Evolutionary conservation across 345 rosid species (phyloP).

Genomic region (Brassica cretica): DNA sequence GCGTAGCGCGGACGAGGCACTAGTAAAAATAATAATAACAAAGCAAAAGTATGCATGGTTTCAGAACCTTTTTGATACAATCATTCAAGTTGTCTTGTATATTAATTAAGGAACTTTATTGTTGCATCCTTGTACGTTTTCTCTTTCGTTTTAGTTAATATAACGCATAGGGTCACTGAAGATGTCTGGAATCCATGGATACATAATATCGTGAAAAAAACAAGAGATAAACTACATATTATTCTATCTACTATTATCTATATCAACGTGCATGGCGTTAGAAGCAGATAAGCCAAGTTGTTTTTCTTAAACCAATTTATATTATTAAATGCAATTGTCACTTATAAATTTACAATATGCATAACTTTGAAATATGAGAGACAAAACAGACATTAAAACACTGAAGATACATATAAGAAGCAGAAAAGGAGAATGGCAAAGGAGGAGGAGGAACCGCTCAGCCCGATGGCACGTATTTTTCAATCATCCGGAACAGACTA

Average conservation of each 20-base stretch:
- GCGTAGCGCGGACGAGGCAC: too few relatives aligned
- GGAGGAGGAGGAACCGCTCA: constrained; percentile 42
- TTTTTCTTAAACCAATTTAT: too few relatives aligned
- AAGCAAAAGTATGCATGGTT: background rate
- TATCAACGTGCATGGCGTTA: background rate
- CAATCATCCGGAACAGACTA: constrained; percentile 39
- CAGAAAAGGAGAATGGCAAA: background rate
- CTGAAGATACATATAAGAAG: background rate
- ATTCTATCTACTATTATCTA: background rate
- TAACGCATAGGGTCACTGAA: background rate
- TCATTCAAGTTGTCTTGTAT: background rate
- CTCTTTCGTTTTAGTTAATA: background rate
- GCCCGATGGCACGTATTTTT: constrained; percentile 52
- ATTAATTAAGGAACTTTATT: background rate
- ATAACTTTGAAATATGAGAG: background rate
- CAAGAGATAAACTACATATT: background rate
- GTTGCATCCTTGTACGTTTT: background rate
- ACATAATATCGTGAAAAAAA: background rate
- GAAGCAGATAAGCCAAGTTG: background rate
- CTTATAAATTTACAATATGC: background rate
- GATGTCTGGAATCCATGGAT: background rate
- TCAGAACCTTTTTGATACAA: background rate
- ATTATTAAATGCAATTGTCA: background rate
- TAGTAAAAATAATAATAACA: background rate
- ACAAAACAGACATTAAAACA: background rate